Conservation (phyloP, 2,329 filamentous ascomycete genomes). For the Aspergillus brunneoviolaceus region DNA sequence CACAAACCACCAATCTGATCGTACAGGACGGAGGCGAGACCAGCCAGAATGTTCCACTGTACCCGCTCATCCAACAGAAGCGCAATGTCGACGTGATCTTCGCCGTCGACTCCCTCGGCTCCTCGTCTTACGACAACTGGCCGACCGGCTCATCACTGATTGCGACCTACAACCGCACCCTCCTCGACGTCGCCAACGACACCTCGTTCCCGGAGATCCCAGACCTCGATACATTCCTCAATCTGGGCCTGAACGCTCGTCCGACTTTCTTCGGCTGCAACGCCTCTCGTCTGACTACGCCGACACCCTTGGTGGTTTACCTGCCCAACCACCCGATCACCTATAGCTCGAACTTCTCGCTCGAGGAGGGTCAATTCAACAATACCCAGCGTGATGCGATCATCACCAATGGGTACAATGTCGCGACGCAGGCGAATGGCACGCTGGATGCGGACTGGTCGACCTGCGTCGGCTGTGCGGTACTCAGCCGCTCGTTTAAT, state of each 20-base stretch:
- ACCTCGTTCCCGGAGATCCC: slow-evolving; percentile 69
- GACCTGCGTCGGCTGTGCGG: slow-evolving; percentile 78
- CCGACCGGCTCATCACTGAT: slow-evolving; percentile 73
- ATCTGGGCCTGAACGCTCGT: slow-evolving; percentile 66
- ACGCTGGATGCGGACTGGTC: slow-evolving; percentile 72
- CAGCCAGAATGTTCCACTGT: slow-evolving; percentile 71
- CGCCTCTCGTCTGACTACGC: slow-evolving; percentile 57
- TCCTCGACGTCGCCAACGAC: slow-evolving; percentile 58
- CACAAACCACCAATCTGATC: slow-evolving; percentile 54
- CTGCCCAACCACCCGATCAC: slow-evolving; percentile 79
- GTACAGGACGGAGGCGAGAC: slow-evolving; percentile 75
- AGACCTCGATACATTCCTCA: slow-evolving; percentile 70
- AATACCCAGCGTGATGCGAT: slow-evolving; percentile 68
- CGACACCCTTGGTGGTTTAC: slow-evolving; percentile 73
- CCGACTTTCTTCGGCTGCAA: slow-evolving; percentile 80
- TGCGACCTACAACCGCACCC: slow-evolving; percentile 66
- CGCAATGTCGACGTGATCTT: slow-evolving; percentile 74
- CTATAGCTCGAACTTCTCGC: slow-evolving; percentile 72
- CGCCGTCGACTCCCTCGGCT: slow-evolving; percentile 63
- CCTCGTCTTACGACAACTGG: slow-evolving; percentile 67
- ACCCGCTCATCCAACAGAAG: slow-evolving; percentile 68
- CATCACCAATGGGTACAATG: slow-evolving; percentile 79
- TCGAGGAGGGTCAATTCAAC: slow-evolving; percentile 66
- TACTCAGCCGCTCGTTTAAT: slow-evolving; percentile 69
- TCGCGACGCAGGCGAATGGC: slow-evolving; percentile 75